These are phyloP conservation scores for Beta macrorhiza DNA, from an alignment of 179 eudicot genomes.

Conservation along the genomic window DNA sequence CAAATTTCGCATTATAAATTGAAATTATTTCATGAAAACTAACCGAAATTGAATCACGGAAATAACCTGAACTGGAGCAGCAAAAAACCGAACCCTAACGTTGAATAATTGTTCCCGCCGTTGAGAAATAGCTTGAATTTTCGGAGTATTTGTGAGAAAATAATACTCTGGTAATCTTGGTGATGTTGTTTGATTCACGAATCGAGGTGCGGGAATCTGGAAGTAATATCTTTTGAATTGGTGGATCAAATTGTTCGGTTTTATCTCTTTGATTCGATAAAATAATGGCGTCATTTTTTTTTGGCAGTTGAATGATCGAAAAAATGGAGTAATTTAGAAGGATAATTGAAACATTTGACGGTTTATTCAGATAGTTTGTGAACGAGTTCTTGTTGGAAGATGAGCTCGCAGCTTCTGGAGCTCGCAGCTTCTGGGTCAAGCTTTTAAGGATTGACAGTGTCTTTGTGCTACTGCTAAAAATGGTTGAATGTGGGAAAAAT, in stretches of 20 bases:
- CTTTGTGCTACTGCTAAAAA: too few relatives aligned
- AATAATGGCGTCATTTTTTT: constrained; percentile 40
- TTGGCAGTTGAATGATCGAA: not conserved
- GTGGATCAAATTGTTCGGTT: constrained; percentile 29
- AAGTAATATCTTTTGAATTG: constrained; percentile 39
- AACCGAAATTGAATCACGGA: constrained; percentile 18
- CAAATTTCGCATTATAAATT: not conserved
- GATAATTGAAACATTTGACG: not conserved
- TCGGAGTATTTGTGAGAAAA: constrained; percentile 14
- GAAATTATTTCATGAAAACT: constrained; percentile 1
- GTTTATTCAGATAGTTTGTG: too few relatives aligned
- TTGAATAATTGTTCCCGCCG: constrained; percentile 21
- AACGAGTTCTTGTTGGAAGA: too few relatives aligned
- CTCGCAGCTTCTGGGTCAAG: too few relatives aligned
- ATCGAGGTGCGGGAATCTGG: constrained; percentile 27
- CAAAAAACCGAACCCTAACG: constrained; percentile 52
- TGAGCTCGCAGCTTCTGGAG: too few relatives aligned
- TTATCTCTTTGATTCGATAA: constrained; percentile 44
- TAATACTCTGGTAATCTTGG: constrained; percentile 1
- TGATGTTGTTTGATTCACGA: constrained; percentile 28
- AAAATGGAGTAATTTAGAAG: not conserved
- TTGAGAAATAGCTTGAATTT: constrained; percentile 5
- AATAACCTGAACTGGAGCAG: constrained; percentile 65
- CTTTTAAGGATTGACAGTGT: too few relatives aligned
- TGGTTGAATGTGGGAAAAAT: too few relatives aligned